Evolutionary conservation across 225 moss, liverwort and hornwort species (phyloP).

Genomic region (Marchantia polymorpha): DNA sequence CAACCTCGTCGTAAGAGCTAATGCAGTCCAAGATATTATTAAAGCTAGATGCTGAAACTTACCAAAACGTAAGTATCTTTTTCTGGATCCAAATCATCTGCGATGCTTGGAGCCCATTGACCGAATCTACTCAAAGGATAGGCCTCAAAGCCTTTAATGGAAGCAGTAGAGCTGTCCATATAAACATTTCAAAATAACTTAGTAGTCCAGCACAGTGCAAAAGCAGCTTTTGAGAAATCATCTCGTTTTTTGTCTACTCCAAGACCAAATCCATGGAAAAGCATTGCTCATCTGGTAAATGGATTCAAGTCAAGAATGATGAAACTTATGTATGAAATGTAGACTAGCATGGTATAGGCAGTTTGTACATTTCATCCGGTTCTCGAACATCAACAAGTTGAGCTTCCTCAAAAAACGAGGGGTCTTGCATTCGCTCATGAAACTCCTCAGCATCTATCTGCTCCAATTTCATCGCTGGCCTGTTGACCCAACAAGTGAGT

Average conservation of each 20-base stretch:
- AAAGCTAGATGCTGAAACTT: conserved; percentile 31
- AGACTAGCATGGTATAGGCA: not conserved
- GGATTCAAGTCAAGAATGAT: too few relatives aligned
- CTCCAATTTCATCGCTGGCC: conserved; percentile 65
- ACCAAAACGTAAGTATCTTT: conserved; percentile 89
- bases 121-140: conserved; percentile 92
- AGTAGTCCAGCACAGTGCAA: not conserved
- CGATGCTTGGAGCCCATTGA: conserved; percentile 82
- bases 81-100: conserved; percentile 76
- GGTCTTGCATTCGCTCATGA: conserved; percentile 63
- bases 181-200: not conserved
- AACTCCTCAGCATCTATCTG: conserved; percentile 72
- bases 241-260: not conserved
- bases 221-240: not conserved
- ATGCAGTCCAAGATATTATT: not conserved
- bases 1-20: not conserved
- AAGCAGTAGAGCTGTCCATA: conserved; percentile 59
- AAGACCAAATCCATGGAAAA: not conserved
- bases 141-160: conserved; percentile 70
- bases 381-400: conserved; percentile 93
- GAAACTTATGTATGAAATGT: not conserved
- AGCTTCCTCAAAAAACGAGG: conserved; percentile 58
- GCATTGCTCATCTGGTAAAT: not conserved
- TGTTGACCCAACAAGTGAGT: conserved; percentile 20
- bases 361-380: conserved; percentile 72